phyloP scores from a whole-genome alignment of 2,329 filamentous ascomycete species.

The Cryphonectria radicalis region DNA sequence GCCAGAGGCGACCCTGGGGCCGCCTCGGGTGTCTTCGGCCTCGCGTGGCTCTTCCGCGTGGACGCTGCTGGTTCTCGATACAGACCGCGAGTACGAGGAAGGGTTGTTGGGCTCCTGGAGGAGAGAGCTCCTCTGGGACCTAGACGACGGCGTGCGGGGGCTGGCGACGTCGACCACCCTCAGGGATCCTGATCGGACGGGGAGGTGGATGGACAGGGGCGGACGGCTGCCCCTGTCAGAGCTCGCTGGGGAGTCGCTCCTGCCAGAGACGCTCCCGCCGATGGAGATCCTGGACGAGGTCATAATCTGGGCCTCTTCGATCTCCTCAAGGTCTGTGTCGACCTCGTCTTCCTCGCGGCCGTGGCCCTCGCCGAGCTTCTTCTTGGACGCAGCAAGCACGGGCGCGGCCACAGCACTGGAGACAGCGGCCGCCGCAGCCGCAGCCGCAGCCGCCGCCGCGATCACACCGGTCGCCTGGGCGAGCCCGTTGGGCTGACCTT shows the following conservation, averaged over 20 bases:
- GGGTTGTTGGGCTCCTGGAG: conserved; percentile 48
- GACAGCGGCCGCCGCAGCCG: not conserved
- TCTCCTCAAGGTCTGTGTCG: conserved; percentile 43
- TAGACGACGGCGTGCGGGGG: conserved; percentile 53
- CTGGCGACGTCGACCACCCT: conserved; percentile 61
- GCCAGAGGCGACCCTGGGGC: conserved; percentile 3
- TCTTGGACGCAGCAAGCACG: conserved; percentile 2
- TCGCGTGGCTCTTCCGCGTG: conserved; percentile 46
- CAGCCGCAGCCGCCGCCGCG: too few relatives aligned
- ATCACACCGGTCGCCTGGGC: conserved; percentile 28
- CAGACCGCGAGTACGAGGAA: conserved; percentile 42
- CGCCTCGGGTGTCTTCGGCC: conserved; percentile 30
- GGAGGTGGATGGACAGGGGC: conserved; percentile 43
- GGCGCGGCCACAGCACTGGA: not conserved
- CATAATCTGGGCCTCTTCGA: conserved; percentile 63
- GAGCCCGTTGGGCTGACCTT: not conserved
- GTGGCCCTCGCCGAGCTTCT: conserved; percentile 29
- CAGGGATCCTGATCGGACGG: conserved; percentile 52
- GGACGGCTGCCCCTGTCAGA: conserved; percentile 47
- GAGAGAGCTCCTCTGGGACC: conserved; percentile 54
- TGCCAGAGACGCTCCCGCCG: conserved; percentile 47
- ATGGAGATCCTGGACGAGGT: conserved; percentile 59
- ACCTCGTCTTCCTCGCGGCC: conserved; percentile 53
- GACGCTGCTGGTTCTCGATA: conserved; percentile 47
- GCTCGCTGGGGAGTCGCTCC: conserved; percentile 51